A percentile compares a stretch with the other conserved stretches of the same genome.
Evolutionary conservation across 176 grass and related monocot genomes (phyloP).

Genomic region (Cenchrus americanus): DNA sequence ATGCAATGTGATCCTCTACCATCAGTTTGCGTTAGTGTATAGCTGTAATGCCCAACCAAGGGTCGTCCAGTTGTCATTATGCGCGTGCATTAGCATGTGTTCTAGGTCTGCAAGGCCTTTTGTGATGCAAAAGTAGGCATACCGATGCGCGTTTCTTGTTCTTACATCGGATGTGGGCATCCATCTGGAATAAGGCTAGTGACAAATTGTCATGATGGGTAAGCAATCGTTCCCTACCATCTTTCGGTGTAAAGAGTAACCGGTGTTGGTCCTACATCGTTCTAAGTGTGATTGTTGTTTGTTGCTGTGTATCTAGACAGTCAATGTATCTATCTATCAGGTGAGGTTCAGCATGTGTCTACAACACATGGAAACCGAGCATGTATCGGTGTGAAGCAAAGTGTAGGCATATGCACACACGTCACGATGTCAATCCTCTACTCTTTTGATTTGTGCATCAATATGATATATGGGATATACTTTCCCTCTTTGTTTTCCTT

Average conservation of each 20-base stretch:
- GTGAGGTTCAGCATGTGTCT: not conserved
- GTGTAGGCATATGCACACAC: too few relatives aligned
- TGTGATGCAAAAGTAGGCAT: not conserved
- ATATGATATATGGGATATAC: not conserved
- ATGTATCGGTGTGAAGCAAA: not conserved
- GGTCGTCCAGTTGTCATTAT: not conserved
- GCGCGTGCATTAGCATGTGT: not conserved
- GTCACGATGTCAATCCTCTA: not conserved
- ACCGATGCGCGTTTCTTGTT: fast-evolving
- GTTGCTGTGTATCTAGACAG: not conserved
- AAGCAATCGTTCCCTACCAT: not conserved
- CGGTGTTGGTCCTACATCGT: not conserved
- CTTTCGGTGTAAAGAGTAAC: not conserved
- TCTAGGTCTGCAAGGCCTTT: not conserved
- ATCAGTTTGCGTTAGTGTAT: not conserved
- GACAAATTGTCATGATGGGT: not conserved
- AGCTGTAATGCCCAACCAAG: not conserved
- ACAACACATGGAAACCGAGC: not conserved
- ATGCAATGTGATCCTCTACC: too few relatives aligned
- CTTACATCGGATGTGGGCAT: not conserved
- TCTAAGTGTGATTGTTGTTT: not conserved
- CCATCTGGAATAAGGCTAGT: not conserved
- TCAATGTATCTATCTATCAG: not conserved
- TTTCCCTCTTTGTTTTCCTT: not conserved
- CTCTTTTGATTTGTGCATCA: not conserved